Percentiles rank a stretch among this genome's conserved stretches.
These are phyloP conservation scores for Ophiostoma ips DNA, from an alignment of 2,329 filamentous ascomycete genomes.

Conservation along the genomic window DNA sequence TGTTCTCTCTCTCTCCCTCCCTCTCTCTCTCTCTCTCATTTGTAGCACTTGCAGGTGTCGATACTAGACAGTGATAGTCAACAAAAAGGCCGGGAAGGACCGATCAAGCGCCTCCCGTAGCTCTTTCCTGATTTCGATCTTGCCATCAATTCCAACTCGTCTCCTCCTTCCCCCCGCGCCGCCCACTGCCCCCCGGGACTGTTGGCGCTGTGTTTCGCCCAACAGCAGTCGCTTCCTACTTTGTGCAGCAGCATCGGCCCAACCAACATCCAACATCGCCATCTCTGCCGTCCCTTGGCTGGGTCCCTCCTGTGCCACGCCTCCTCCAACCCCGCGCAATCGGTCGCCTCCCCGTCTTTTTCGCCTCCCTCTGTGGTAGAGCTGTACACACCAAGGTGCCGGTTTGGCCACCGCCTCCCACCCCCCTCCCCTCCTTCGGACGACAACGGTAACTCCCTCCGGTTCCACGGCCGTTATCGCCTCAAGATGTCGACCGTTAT, in stretches of 20 bases:
- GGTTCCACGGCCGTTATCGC: background rate
- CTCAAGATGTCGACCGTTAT: conserved; percentile 8
- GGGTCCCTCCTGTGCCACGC: too few relatives aligned
- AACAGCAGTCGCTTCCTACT: too few relatives aligned
- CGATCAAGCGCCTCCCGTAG: background rate
- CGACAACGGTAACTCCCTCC: background rate
- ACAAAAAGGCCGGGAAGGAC: conserved; percentile 8
- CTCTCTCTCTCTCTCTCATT: background rate
- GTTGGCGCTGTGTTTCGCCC: too few relatives aligned
- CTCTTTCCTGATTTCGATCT: background rate
- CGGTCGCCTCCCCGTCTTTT: too few relatives aligned
- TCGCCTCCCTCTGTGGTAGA: too few relatives aligned
- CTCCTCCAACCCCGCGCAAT: too few relatives aligned
- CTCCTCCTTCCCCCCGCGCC: background rate
- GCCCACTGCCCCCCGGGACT: background rate
- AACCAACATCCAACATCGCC: too few relatives aligned
- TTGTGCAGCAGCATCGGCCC: too few relatives aligned
- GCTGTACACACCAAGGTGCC: background rate
- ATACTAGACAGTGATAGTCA: conserved; percentile 4
- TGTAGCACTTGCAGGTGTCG: background rate
- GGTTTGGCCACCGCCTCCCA: background rate
- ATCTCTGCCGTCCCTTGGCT: too few relatives aligned
- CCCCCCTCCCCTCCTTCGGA: background rate
- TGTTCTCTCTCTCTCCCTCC: too few relatives aligned
- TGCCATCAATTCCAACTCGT: background rate